Base-by-base conservation (phyloP, 805 yeast species). In the Yamadazyma sp. region DNA sequence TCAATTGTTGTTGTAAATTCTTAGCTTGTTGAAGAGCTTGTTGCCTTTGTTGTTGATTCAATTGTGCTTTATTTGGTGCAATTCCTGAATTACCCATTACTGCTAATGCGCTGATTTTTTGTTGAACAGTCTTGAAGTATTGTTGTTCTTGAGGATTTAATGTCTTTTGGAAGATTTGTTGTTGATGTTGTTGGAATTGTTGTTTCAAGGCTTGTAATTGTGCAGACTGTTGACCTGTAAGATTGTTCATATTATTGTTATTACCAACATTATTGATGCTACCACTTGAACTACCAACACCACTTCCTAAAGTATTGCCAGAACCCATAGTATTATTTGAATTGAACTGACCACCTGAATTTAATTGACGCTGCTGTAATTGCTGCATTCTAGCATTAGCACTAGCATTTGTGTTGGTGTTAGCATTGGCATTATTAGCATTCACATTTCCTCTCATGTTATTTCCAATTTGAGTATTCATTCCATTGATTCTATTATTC, bases 1-100 rank as follows among this genome's bases (percentile, higher is more conserved):
- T 30, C 39, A 64, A 46, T 29, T 60, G 65, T 27, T 60, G 67
- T 42, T 64, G 70, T 13, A 60, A 40, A 8, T 48, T 38, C 36
- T 65, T 63, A 11, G 70, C 68, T 43, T 67, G 72, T 36, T 62
- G 69, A 11, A 63, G 42, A 1, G 73, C 72, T 36, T 64, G 70
- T 36, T 64, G 71, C 32, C 66, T 69, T 38, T 67, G 73, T 31
- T 62, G 69, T 4, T 68, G 67, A 4, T 65, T 62, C 30, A 67
- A 56, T 27, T 58, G 58, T 17, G 62, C 55, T 17, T 70, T 53
- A 37, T 60, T 66, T n/a, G 73, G 73, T 2, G 71, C 65, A 11
- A 59, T 45, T 1, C 73, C 73, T 9, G 64, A 50, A 36, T 63
- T 61, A 4, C 71, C 68, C 70, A 67, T 66, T 36, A 55, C 53